Evolutionary conservation across 129 eudicot genomes (phyloP), one percentile per base, ranked within the genome.

Genomic region (Oenanthe sinensis): DNA sequence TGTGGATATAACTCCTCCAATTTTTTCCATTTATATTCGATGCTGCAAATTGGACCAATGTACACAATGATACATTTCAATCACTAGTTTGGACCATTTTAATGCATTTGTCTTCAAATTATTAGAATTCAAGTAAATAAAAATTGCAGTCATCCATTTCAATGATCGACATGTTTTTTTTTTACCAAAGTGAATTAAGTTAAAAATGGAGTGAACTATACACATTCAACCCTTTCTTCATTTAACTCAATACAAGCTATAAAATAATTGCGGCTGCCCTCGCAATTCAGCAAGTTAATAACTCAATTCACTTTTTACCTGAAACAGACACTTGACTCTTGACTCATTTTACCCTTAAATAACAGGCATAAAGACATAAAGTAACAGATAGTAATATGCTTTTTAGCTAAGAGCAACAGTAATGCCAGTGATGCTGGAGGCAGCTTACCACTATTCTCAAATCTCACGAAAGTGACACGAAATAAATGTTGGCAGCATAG

Each of bases 31-130:
- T 58, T 58, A 58, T n/a, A 58, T n/a, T 10, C 15, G n/a, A 14
- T n/a, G 5, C 67, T 58, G 67, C 15, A n/a, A 58, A n/a, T 55
- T 58, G 67, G 67, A 58, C 67, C 67, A 58, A 58, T 20, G 28
- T 58, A 55, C 67, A 58, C 67, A 58, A n/a, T 8, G 67, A 58
- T 14, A 58, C 67, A 58, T 58, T 58, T n/a, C 67, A 58, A 58
- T 58, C 67, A 58, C 67, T n/a, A 55, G 15, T 58, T n/a, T 58
- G 67, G 67, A 58, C 67, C 67, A 58, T 58, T 58, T 58, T 8
- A n/a, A n/a, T n/a, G n/a, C 67, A 58, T n/a, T n/a, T 58, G 67
- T 58, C 67, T n/a, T 8, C 67, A 9, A n/a, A n/a, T 54, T 26
- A 58, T 58, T 8, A 58, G 67, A 58, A 15, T 11, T 58, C 33